Evolutionary conservation across 805 yeast species (phyloP).

Genomic region (Vanderwaltozyma verrucispora): DNA sequence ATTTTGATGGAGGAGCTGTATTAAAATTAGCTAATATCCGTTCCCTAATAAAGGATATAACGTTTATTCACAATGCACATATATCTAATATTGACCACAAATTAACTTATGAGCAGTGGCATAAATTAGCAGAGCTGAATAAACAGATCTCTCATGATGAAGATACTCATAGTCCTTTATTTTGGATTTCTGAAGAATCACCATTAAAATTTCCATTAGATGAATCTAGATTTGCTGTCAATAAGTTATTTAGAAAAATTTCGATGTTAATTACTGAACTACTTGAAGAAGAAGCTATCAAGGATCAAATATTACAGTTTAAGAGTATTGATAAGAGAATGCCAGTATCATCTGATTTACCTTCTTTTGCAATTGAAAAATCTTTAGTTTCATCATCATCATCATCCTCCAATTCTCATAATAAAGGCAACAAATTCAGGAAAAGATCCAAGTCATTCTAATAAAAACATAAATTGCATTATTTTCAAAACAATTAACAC

Average conservation of each 20-base stretch:
- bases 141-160: slow-evolving; percentile 1
- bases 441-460: no score
- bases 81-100: slow-evolving; percentile 9
- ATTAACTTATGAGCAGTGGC: slow-evolving; percentile 20
- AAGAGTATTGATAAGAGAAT: no score
- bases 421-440: no score
- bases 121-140: slow-evolving; percentile 7
- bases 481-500: no score
- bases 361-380: no score
- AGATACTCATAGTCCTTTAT: slow-evolving; percentile 23
- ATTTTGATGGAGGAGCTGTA: no score
- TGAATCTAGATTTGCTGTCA: slow-evolving; percentile 54
- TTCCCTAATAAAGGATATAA: slow-evolving; percentile 8
- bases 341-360: no score
- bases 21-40: no score
- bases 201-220: slow-evolving; percentile 62
- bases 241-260: slow-evolving; percentile 21
- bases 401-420: no score
- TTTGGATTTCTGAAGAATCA: slow-evolving; percentile 57
- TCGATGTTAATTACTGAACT: neutral
- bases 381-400: no score
- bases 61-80: slow-evolving; percentile 15
- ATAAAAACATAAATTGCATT: no score
- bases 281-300: neutral
- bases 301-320: neutral